These are phyloP conservation scores for Ogataea kodamae DNA, from an alignment of 805 yeast species.

Conservation along the genomic window DNA sequence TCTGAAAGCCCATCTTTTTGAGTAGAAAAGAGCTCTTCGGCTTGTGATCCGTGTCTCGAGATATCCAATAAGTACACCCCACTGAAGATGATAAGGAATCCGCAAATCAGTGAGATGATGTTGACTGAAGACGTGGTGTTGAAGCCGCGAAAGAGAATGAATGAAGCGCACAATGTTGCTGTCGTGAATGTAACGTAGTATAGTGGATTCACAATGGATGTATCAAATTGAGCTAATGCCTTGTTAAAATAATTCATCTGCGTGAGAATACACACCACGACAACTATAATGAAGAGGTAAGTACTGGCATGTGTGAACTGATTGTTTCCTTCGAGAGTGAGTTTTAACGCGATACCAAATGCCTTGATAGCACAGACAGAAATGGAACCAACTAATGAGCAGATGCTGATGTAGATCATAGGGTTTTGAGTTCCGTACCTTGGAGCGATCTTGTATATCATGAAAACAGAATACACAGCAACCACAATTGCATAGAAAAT, in stretches of 20 bases:
- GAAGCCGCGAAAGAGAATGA: constrained; percentile 81
- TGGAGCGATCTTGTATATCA: constrained; percentile 84
- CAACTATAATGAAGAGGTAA: constrained; percentile 74
- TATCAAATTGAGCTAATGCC: constrained; percentile 89
- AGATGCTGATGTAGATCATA: constrained; percentile 83
- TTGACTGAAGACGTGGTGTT: constrained; percentile 78
- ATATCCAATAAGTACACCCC: constrained; percentile 84
- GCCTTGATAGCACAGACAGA: constrained; percentile 92
- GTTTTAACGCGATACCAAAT: constrained; percentile 85
- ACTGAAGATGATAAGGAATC: constrained; percentile 80
- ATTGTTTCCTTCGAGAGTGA: constrained; percentile 79
- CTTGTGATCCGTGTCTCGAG: constrained; percentile 59
- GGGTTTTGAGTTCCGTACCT: constrained; percentile 76
- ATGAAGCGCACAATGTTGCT: constrained; percentile 80
- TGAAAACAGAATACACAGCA: constrained; percentile 63
- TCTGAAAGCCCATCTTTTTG: constrained; percentile 50
- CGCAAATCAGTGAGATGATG: constrained; percentile 76
- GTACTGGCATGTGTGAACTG: constrained; percentile 85
- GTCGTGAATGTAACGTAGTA: constrained; percentile 92
- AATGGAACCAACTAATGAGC: constrained; percentile 86
- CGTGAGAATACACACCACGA: constrained; percentile 75
- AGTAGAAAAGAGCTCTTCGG: constrained; percentile 39
- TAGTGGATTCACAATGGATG: constrained; percentile 86
- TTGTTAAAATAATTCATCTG: constrained; percentile 94
- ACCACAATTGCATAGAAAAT: constrained; percentile 62